A percentile compares a stretch with the other conserved stretches of the same genome.
Conservation (phyloP, 2,329 filamentous ascomycete species). For the Fusarium veterinarium region DNA sequence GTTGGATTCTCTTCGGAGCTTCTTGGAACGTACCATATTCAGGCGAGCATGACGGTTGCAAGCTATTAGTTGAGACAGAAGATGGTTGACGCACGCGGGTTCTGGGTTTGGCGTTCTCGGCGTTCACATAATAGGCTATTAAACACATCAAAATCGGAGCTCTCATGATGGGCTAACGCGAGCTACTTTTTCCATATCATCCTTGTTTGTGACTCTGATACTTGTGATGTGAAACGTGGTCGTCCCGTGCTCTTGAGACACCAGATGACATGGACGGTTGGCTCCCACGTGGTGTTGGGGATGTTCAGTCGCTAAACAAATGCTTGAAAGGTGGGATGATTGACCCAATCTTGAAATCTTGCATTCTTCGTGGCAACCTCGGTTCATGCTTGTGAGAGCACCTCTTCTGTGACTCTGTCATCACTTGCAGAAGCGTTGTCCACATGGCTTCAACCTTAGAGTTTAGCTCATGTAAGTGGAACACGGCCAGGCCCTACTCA, state of each 20-base stretch:
- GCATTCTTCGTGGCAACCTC: not conserved
- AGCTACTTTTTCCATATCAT: not conserved
- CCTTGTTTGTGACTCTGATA: not conserved
- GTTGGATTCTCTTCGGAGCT: not conserved
- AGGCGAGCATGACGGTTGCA: conserved; percentile 24
- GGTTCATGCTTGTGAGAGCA: not conserved
- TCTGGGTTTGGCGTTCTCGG: conserved; percentile 39
- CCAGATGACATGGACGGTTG: conserved; percentile 18
- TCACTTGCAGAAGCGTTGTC: not conserved
- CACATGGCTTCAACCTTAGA: not conserved
- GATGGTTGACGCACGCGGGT: conserved; percentile 28
- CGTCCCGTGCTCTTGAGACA: not conserved
- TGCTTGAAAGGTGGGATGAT: not conserved
- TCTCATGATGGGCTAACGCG: conserved; percentile 11
- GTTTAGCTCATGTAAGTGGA: no score
- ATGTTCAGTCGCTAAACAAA: not conserved
- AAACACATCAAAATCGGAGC: conserved; percentile 17
- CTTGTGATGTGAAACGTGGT: not conserved
- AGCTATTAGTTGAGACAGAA: conserved; percentile 35
- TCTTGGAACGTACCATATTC: not conserved
- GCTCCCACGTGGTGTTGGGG: conserved; percentile 10
- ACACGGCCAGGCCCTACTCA: not conserved
- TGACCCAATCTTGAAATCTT: not conserved
- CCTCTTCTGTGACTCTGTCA: no score
- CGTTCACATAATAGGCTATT: conserved; percentile 31